Evolutionary conservation across 148 eudicot genomes (phyloP).

Genomic region (Cornus kousa): DNA sequence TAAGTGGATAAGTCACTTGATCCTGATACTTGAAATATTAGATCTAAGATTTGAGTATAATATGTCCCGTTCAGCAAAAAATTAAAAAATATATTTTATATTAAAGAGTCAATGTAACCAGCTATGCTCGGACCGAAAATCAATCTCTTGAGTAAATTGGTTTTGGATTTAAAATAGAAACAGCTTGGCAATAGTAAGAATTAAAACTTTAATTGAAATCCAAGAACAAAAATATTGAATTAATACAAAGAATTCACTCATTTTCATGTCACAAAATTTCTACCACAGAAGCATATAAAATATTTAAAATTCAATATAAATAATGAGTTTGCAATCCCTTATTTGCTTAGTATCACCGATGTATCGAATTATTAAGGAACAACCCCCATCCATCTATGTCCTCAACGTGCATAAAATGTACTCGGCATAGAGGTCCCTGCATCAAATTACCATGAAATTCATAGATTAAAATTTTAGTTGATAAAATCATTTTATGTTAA

Average conservation of each 20-base stretch:
- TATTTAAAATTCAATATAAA: background rate
- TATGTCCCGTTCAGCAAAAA: too few species aligned
- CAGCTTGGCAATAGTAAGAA: background rate
- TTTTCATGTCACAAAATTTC: too few species aligned
- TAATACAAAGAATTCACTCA: background rate
- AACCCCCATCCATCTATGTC: conserved; percentile 22
- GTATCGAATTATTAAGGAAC: background rate
- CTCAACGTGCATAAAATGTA: conserved; percentile 55
- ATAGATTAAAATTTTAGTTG: too few species aligned
- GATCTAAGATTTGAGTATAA: too few species aligned
- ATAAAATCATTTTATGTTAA: background rate
- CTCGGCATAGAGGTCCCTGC: conserved; percentile 69
- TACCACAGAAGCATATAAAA: background rate
- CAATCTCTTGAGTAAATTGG: too few species aligned
- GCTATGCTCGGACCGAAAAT: too few species aligned
- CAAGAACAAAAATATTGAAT: background rate
- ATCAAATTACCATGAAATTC: background rate
- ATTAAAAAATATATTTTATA: too few species aligned
- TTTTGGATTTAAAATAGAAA: too few species aligned
- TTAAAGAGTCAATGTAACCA: too few species aligned
- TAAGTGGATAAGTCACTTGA: too few species aligned
- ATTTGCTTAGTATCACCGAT: background rate
- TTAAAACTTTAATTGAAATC: too few species aligned
- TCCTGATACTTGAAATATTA: too few species aligned
- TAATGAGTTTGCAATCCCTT: background rate